phyloP scores from a whole-genome alignment of 306 rosid genomes.

The Ormosia emarginata region DNA sequence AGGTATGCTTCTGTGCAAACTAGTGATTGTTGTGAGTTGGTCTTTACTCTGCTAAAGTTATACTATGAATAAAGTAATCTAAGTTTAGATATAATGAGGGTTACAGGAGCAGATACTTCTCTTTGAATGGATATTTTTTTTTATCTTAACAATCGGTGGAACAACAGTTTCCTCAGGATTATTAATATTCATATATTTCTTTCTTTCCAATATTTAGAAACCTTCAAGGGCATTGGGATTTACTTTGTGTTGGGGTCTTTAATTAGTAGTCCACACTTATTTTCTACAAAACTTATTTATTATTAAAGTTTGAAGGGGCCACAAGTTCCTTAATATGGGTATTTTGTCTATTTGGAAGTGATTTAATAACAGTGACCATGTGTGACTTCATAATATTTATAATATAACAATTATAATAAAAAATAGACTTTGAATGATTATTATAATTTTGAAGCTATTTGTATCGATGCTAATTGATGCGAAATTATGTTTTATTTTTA shows the following conservation, averaged over 20 bases:
- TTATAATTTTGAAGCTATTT: too few species aligned
- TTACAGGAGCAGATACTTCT: too few species aligned
- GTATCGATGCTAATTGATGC: conserved; percentile 19
- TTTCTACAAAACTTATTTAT: not conserved
- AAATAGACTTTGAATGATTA: too few species aligned
- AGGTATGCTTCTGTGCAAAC: too few species aligned
- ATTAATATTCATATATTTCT: not conserved
- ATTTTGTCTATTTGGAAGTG: not conserved
- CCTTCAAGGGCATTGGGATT: not conserved
- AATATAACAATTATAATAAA: not conserved
- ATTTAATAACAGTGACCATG: not conserved
- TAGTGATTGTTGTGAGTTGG: too few species aligned
- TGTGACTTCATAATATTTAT: too few species aligned
- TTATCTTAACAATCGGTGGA: not conserved
- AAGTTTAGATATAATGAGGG: too few species aligned
- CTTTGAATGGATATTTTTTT: not conserved
- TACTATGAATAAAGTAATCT: too few species aligned
- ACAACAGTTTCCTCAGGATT: not conserved
- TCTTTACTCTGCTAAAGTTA: too few species aligned
- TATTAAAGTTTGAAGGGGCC: not conserved
- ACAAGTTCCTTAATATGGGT: not conserved
- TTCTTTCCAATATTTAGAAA: conserved; percentile 2
- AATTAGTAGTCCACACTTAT: not conserved
- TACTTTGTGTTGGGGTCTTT: not conserved
- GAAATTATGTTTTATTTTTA: conserved; percentile 27